Evolutionary conservation across 805 yeast species (phyloP), one percentile per base, ranked within the genome.

Genomic region (Starmera pachycereana): DNA sequence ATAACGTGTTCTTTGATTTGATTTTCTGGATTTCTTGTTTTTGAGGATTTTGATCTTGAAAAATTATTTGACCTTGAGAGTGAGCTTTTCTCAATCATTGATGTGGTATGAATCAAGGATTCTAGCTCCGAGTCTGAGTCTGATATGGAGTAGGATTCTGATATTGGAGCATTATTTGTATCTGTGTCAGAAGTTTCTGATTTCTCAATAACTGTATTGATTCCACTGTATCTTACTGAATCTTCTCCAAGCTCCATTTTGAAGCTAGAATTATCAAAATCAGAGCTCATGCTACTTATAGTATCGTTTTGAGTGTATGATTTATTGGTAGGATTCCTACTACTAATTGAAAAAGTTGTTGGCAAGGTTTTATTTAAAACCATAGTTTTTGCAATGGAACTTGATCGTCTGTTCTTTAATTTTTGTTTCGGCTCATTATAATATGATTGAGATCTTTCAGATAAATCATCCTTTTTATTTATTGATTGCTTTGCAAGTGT

Each of bases 361-460:
- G 37, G 11, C 6, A 22, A 22, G 27, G 27, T 22, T 22, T 22
- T 40, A 16, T 32, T 40, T 8, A 48, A 28, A 3, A 52, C 55
- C 31, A 49, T 46, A n/a, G 42, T 29, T 31, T 46, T 50, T 9
- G 51, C 38, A 19, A 40, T 12, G 16, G 38, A 19, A 9, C 44
- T 41, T 16, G 18, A 16, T 16, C 4, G 18, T 13, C 34, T 39
- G 4, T 42, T 19, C 6, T 40, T 40, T 12, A 38, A 7, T 30
- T 12, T 11, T 32, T 8, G 3, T 31, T 35, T 29, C 11, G 47
- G 47, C 13, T 46, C 41, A 13, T 22, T 22, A 22, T 22, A 22
- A 6, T 22, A 22, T 22, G 27, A 22, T 22, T 22, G 27, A 22
- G 27, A 22, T 22, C 9, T 22, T 22, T 22, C 9, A 22, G 27